A percentile compares a stretch with the other conserved stretches of the same genome.
Evolutionary conservation across 1,284 basidiomycete species (phyloP).

Genomic region (Cryptococcus wingfieldii): DNA sequence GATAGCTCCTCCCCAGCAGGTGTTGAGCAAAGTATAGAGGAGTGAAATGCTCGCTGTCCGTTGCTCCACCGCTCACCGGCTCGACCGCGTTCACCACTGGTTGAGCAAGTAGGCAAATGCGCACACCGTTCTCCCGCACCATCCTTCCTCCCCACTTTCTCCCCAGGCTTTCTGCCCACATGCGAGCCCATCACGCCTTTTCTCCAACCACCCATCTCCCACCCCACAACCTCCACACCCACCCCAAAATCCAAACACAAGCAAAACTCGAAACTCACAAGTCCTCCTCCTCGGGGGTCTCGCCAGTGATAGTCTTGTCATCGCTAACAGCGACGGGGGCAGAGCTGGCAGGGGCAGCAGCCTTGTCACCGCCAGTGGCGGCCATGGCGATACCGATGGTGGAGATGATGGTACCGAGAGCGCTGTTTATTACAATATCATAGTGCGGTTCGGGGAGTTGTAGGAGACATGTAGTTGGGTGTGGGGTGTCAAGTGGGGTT

Average conservation of each 20-base stretch:
- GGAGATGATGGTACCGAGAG: conserved; percentile 42
- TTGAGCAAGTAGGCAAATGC: too few species aligned
- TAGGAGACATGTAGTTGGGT: neutral
- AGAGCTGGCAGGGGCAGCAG: conserved; percentile 11
- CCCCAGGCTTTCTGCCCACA: neutral
- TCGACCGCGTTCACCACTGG: too few species aligned
- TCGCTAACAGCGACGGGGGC: conserved; percentile 22
- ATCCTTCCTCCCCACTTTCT: too few species aligned
- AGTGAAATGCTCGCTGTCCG: too few species aligned
- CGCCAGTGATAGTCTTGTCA: conserved; percentile 23
- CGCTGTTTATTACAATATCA: conserved; percentile 19
- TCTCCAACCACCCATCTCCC: neutral
- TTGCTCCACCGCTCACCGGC: too few species aligned
- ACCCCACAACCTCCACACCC: too few species aligned
- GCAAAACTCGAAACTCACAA: conserved; percentile 24
- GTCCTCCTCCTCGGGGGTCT: conserved; percentile 34
- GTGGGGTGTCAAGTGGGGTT: neutral
- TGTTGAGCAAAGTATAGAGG: too few species aligned
- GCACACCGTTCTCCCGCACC: too few species aligned
- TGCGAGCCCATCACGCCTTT: neutral
- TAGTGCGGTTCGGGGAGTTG: neutral
- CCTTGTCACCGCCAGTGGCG: conserved; percentile 32
- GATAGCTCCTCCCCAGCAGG: too few species aligned
- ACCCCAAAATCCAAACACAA: neutral
- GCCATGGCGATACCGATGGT: conserved; percentile 38